Percentiles rank a stretch among this genome's conserved stretches.
Conservation (phyloP, 2,329 filamentous ascomycete species). For the Pestalotiopsis sp. region DNA sequence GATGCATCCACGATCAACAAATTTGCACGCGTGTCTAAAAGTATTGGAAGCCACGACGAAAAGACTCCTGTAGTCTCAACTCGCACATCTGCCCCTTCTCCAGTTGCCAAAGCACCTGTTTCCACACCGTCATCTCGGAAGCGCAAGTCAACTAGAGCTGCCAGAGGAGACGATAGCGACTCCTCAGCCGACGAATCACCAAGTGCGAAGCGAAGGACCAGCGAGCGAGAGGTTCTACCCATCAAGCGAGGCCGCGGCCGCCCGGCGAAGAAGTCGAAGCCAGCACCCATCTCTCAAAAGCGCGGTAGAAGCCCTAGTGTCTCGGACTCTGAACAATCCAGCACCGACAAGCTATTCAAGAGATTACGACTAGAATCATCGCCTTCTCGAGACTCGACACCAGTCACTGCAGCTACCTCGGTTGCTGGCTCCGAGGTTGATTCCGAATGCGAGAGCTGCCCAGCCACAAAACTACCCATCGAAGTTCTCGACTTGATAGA, state of each 20-base stretch:
- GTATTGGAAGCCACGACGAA: constrained; percentile 28
- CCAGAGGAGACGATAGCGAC: constrained; percentile 27
- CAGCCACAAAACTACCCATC: constrained; percentile 42
- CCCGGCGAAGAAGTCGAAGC: constrained; percentile 28
- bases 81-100: constrained; percentile 25
- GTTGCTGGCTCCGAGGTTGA: constrained; percentile 39
- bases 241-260: constrained; percentile 30
- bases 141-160: constrained; percentile 32
- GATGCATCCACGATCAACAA: constrained; percentile 40
- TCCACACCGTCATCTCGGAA: constrained; percentile 37
- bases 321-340: constrained; percentile 34
- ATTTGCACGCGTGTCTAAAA: constrained; percentile 53
- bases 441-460: constrained; percentile 25
- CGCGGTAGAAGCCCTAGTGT: constrained; percentile 32
- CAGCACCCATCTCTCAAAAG: constrained; percentile 28
- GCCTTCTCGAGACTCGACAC: constrained; percentile 33
- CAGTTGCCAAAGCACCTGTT: constrained; percentile 44
- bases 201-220: constrained; percentile 18
- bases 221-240: constrained; percentile 15
- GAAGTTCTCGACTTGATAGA: constrained; percentile 63
- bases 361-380: constrained; percentile 42
- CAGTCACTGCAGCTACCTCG: constrained; percentile 39
- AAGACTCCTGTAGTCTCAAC: constrained; percentile 34
- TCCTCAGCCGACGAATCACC: constrained; percentile 31
- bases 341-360: constrained; percentile 41